Base-by-base conservation (phyloP, 2,329 filamentous ascomycete species). In the Aspergillus brunneoviolaceus region DNA sequence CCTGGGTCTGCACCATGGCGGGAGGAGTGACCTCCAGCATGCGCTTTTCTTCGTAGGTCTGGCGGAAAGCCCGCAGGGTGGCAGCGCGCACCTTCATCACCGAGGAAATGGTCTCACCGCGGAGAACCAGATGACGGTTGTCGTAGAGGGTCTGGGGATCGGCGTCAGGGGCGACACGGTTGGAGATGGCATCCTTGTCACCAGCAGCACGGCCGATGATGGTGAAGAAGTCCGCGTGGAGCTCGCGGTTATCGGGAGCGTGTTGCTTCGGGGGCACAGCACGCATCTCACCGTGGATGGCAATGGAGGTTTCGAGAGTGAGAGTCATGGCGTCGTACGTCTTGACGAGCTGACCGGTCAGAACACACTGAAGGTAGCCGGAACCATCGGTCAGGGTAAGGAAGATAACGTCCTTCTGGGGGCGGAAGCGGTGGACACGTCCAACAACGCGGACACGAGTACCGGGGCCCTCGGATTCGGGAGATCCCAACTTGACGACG, bases 1-100 rank as follows among this genome's bases (percentile, higher is more conserved):
- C 91, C 80, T 97, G 90, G 19, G 94, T 98, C 81, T 96, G 95
- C 61, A 96, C 95, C 76, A 96, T 88, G 33, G 92, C 92, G 2
- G 93, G 93, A 12, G 93, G 93, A 52, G 88, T 89, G 65, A 96
- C 92, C 79, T 96, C 93, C 71, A 89, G 84, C 76, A 94, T 84
- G 64, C 87, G 84, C 68, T 89, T 80, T 74, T 95, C 90, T 71
- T 89, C 86, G 81, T 92, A 96, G 42, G 87, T 84, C 71, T 87
- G 83, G 75, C 88, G 84, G 81, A 97, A 97, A 12, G 92, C 91
- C 66, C 85, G 86, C 75, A 96, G 87, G 57, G 94, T 86, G 25
- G 89, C 87, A 60, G 91, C 89, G 62, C 93, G 90, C 63, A 97
- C 88, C 76, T 93, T 90, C 85, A 97, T 89, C 65, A 96, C 87